Percentiles rank a stretch among this genome's conserved stretches.
phyloP scores from a whole-genome alignment of 306 rosid genomes.

The Dalbergia cochinchinensis region DNA sequence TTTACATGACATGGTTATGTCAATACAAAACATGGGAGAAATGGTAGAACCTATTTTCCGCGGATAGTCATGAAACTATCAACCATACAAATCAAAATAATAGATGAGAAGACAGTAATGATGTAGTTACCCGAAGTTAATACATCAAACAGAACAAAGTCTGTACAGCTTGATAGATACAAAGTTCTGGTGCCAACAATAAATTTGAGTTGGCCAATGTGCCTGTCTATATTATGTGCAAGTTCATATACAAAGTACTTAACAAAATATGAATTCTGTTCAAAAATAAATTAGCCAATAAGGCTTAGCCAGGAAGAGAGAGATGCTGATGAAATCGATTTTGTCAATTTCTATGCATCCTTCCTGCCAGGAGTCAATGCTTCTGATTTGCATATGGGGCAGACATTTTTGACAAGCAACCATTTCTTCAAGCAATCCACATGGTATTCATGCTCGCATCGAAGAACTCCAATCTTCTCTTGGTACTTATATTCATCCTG shows the following conservation, averaged over 20 bases:
- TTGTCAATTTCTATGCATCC: constrained; percentile 51
- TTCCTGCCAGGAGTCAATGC: constrained; percentile 63
- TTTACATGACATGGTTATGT: no score
- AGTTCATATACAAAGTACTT: constrained; percentile 65
- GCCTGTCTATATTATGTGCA: constrained; percentile 64
- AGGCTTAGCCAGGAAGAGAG: constrained; percentile 35
- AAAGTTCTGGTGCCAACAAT: constrained; percentile 67
- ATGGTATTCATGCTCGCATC: constrained; percentile 93
- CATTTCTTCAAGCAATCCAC: constrained; percentile 82
- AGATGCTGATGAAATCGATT: constrained; percentile 4
- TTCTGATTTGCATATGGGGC: constrained; percentile 97
- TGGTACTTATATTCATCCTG: constrained; percentile 81
- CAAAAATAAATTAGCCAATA: constrained; percentile 50
- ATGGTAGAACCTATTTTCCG: no score
- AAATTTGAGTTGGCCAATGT: constrained; percentile 60
- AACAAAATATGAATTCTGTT: constrained; percentile 51
- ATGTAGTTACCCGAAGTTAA: constrained; percentile 48
- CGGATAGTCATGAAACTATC: neutral
- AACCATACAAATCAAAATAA: constrained; percentile 41
- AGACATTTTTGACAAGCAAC: constrained; percentile 86
- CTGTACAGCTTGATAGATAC: constrained; percentile 86
- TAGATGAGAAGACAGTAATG: constrained; percentile 4
- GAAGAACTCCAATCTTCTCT: constrained; percentile 77
- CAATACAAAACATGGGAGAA: no score
- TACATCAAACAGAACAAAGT: constrained; percentile 51